Percentiles rank a stretch among this genome's conserved stretches.
phyloP scores from a whole-genome alignment of 257 asterid species.

The Verbena officinalis region DNA sequence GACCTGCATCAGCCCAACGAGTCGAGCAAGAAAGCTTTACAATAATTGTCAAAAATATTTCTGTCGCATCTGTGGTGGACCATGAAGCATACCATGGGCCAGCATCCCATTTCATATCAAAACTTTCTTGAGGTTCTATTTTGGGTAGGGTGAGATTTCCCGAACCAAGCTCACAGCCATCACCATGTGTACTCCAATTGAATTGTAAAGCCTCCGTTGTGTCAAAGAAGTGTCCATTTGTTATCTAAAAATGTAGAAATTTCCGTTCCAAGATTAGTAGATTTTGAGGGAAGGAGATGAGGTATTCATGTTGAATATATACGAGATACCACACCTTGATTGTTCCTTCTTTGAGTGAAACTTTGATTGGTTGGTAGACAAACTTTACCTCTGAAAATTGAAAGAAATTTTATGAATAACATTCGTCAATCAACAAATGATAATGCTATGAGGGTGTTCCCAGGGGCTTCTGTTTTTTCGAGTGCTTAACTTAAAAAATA shows the following conservation, averaged over 20 bases:
- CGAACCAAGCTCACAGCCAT: conserved; percentile 56
- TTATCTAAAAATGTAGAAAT: conserved; percentile 45
- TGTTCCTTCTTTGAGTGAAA: conserved; percentile 45
- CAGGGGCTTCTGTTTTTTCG: no score
- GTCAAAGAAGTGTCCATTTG: conserved; percentile 51
- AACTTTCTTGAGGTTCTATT: conserved; percentile 49
- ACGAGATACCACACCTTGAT: conserved; percentile 50
- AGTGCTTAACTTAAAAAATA: no score
- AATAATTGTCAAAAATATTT: conserved; percentile 50
- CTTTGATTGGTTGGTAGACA: conserved; percentile 68
- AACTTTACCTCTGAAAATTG: conserved; percentile 60
- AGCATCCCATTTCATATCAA: conserved; percentile 41
- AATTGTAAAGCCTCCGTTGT: conserved; percentile 60
- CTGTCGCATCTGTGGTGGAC: conserved; percentile 46
- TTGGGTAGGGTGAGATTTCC: conserved; percentile 44
- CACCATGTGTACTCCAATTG: conserved; percentile 51
- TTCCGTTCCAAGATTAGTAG: conserved; percentile 5
- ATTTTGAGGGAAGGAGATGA: neutral
- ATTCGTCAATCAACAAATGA: neutral
- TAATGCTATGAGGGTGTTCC: neutral
- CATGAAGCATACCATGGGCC: conserved; percentile 62
- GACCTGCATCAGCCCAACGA: conserved; percentile 63
- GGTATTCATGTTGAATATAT: conserved; percentile 1
- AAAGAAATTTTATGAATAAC: neutral
- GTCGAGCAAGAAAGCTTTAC: conserved; percentile 44